Conservation (phyloP, 2,329 filamentous ascomycete species). For the Arthrobotrys conoides region DNA sequence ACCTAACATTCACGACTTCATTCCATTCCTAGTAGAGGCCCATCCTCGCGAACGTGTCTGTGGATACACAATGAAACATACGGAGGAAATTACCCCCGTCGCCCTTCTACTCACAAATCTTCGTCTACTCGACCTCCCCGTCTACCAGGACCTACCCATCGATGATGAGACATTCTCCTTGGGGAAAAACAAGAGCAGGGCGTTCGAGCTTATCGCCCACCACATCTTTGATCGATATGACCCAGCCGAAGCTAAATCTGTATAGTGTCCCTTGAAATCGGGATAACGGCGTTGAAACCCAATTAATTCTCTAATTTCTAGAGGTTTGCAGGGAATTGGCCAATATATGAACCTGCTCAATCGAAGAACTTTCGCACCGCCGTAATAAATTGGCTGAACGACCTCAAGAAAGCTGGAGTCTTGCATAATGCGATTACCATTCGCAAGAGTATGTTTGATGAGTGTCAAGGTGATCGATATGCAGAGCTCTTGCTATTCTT, state of each 20-base stretch:
- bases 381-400: constrained; percentile 83
- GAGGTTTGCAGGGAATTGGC: constrained; percentile 93
- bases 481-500: constrained; percentile 88
- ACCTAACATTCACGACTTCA: background rate
- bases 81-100: constrained; percentile 65
- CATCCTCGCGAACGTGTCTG: background rate
- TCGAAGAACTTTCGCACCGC: constrained; percentile 90
- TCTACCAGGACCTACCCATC: constrained; percentile 83
- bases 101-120: constrained; percentile 85
- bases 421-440: constrained; percentile 78
- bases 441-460: constrained; percentile 95
- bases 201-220: constrained; percentile 91
- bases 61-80: constrained; percentile 29
- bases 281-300: background rate
- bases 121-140: constrained; percentile 81
- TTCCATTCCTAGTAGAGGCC: background rate
- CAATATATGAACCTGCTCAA: constrained; percentile 88
- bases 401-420: constrained; percentile 87
- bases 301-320: constrained; percentile 66
- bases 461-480: constrained; percentile 91
- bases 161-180: constrained; percentile 76
- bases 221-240: constrained; percentile 89
- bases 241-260: constrained; percentile 79
- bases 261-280: constrained; percentile 66
- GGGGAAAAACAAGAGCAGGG: constrained; percentile 82